Evolutionary conservation across 352 stramenopile species (phyloP).

Genomic region (Blastocystis sp.): DNA sequence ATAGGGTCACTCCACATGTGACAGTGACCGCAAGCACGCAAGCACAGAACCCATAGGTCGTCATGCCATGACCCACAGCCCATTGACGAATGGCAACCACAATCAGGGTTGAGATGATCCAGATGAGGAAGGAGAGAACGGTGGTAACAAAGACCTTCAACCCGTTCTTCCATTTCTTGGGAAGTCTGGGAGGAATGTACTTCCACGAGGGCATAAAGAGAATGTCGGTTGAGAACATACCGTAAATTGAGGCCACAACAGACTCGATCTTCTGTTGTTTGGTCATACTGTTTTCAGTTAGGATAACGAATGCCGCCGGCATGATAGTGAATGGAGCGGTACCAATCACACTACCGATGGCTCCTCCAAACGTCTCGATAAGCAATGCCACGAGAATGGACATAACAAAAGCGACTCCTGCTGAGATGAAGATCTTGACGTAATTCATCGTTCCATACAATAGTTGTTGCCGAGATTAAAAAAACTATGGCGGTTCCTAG

Average conservation of each 20-base stretch:
- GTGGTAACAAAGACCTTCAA: constrained; percentile 26
- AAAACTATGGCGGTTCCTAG: too few relatives aligned
- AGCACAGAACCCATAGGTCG: background rate
- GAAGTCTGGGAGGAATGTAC: constrained; percentile 32
- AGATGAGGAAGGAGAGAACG: constrained; percentile 16
- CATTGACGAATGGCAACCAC: background rate
- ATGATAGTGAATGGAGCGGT: constrained; percentile 43
- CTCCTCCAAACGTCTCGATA: constrained; percentile 61
- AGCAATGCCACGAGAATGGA: constrained; percentile 33
- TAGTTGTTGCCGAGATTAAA: too few relatives aligned
- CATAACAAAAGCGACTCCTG: constrained; percentile 48
- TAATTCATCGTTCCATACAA: background rate
- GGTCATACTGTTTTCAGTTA: constrained; percentile 3
- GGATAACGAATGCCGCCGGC: constrained; percentile 23
- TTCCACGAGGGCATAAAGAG: constrained; percentile 64
- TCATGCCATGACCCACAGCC: background rate
- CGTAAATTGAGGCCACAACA: background rate
- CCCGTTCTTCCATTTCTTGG: constrained; percentile 27
- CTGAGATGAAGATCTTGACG: constrained; percentile 13
- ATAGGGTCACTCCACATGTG: constrained; percentile 5
- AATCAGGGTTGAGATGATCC: constrained; percentile 8
- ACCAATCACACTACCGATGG: constrained; percentile 51
- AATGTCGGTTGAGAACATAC: constrained; percentile 39
- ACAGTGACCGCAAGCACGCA: background rate
- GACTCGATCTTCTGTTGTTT: constrained; percentile 8